Evolutionary conservation across 2,329 filamentous ascomycete species (phyloP).

Genomic region (Ophiostoma populinum): DNA sequence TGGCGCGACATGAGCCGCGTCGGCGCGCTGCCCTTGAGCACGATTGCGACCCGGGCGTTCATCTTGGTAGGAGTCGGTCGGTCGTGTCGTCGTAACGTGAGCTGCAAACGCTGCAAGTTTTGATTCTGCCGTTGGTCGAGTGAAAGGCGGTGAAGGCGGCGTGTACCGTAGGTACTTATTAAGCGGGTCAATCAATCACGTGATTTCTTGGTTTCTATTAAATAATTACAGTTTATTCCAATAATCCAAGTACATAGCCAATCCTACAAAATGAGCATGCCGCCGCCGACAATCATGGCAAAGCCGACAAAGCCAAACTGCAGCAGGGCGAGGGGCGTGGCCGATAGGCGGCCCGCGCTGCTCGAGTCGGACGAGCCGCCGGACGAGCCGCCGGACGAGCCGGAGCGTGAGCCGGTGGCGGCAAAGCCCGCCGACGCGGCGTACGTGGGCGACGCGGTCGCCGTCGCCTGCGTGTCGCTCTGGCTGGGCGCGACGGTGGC

Average conservation of each 20-base stretch:
- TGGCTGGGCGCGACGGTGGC: conserved; percentile 27
- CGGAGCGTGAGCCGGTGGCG: not conserved
- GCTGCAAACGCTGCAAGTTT: too few relatives aligned
- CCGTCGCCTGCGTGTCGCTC: conserved; percentile 16
- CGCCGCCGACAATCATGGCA: conserved; percentile 7
- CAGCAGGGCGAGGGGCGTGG: conserved; percentile 6
- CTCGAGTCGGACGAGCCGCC: conserved; percentile 1
- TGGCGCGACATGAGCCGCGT: not conserved
- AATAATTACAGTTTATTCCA: not conserved
- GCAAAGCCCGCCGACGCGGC: not conserved
- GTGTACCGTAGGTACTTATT: too few relatives aligned
- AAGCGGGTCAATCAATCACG: too few relatives aligned
- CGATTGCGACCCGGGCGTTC: conserved; percentile 6
- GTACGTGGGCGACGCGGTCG: conserved; percentile 18
- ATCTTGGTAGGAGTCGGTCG: too few relatives aligned
- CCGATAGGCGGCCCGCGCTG: conserved; percentile 1
- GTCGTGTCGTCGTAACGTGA: too few relatives aligned
- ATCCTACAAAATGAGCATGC: conserved; percentile 4
- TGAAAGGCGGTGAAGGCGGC: too few relatives aligned
- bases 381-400: not conserved
- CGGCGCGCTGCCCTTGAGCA: conserved; percentile 4
- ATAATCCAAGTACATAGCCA: not conserved
- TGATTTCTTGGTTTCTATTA: too few relatives aligned
- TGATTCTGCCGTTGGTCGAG: too few relatives aligned
- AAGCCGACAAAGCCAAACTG: conserved; percentile 3